Evolutionary conservation across 306 rosid species (phyloP).

Genomic region (peach (Prunus persica)): Prunus_persica_NCBIv2 NC_034013.1:17749001-17749500

Average conservation of each 20-base stretch:
- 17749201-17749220: background rate
- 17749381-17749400: too few relatives aligned
- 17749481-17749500: slow-evolving; percentile 71
- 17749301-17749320: too few relatives aligned
- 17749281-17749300: too few relatives aligned
- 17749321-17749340: too few relatives aligned
- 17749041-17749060: slow-evolving; percentile 76
- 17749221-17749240: background rate
- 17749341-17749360: background rate
- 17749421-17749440: slow-evolving; percentile 98
- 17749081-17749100: slow-evolving; percentile 81
- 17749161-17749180: slow-evolving; percentile 1
- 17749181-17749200: slow-evolving; percentile 5
- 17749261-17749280: too few relatives aligned
- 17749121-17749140: slow-evolving; percentile 86
- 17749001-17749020: slow-evolving; percentile 83
- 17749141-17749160: slow-evolving; percentile 13
- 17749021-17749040: slow-evolving; percentile 56
- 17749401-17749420: slow-evolving; percentile 41
- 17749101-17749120: slow-evolving; percentile 71
- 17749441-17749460: slow-evolving; percentile 76
- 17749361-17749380: background rate
- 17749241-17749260: background rate
- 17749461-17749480: slow-evolving; percentile 61
- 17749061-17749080: slow-evolving; percentile 97